Evolutionary conservation across 805 yeast genomes (phyloP).

Genomic region (Metschnikowia cubensis): DNA sequence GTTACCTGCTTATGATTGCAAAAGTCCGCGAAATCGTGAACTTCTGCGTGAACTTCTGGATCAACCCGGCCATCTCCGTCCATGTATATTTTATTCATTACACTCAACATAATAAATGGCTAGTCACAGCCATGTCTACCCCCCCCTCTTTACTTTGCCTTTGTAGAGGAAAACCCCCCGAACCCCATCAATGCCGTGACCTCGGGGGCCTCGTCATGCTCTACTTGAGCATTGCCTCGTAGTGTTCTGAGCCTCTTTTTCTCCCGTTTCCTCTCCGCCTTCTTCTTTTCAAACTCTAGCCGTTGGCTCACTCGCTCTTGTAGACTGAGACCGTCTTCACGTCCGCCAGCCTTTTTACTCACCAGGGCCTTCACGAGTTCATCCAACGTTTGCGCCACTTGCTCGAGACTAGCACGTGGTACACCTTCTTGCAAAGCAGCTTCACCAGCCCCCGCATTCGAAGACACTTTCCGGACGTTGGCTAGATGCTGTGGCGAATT

Average conservation of each 20-base stretch:
- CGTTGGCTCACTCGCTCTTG: conserved; percentile 39
- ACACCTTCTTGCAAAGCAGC: conserved; percentile 32
- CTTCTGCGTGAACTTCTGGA: too few relatives aligned
- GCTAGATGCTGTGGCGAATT: conserved; percentile 63
- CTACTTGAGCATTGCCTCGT: conserved; percentile 9
- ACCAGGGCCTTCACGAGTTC: conserved; percentile 26
- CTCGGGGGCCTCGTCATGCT: conserved; percentile 14
- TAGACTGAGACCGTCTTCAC: conserved; percentile 26
- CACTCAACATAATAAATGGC: too few relatives aligned
- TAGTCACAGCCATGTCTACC: too few relatives aligned
- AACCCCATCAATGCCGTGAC: conserved; percentile 55
- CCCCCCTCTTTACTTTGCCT: conserved; percentile 5
- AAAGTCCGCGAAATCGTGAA: too few relatives aligned
- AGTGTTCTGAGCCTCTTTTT: conserved; percentile 18
- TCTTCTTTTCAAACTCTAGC: conserved; percentile 35
- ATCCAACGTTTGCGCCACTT: conserved; percentile 31
- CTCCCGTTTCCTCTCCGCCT: conserved; percentile 25
- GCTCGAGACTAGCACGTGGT: conserved; percentile 31
- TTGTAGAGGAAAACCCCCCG: conserved; percentile 49
- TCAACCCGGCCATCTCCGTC: too few relatives aligned
- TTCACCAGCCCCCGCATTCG: conserved; percentile 16
- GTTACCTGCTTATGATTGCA: too few relatives aligned
- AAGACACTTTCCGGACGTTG: conserved; percentile 23
- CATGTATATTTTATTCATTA: too few relatives aligned
- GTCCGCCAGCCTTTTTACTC: conserved; percentile 7